Evolutionary conservation across 2,329 filamentous ascomycete genomes (phyloP), one percentile per base, ranked within the genome.

Genomic region (Apiospora sp.): DNA sequence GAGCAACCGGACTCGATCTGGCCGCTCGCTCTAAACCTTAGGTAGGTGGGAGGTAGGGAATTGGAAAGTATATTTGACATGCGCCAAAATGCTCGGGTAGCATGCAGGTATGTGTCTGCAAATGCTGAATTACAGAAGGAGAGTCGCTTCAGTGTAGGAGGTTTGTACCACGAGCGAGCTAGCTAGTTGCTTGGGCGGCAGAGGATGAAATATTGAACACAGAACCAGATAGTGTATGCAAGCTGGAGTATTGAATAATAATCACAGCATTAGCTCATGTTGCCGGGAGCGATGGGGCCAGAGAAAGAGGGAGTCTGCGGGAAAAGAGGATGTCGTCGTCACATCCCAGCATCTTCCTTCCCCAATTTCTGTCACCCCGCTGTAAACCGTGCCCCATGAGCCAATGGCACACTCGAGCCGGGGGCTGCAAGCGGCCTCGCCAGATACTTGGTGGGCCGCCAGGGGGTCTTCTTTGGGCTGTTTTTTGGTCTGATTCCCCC

Each of bases 301-400:
- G 10, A 8, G 13, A 27, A 51, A 51, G 49, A 54, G 51, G 24
- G 12, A 54, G 49, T 4, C 27, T 58, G 51, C 34, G 27, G 51
- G 54, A 64, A 64, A 34, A 61, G 54, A 61, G 54, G 51, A 64
- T 64, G 58, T 64, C 58, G 58, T 64, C 58, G 58, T 64, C 34
- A 64, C 58, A 64, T 64, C 58, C 58, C 58, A 22, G 58, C 34
- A 41, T 19, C 6, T 64, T 41, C 30, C 34, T 41, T 34, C 58
- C 58, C 58, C 19, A 41, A 41, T 64, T 64, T 24, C 34, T 41
- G 58, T 64, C 58, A 41, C 16, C 58, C 58, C 58, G 34, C 58
- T 41, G 34, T 41, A 64, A 41, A 64, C 58, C 58, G 34, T 64
- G 58, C 58, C 30, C 30, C 22, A n/a, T 13, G 14, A 34, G 58